Evolutionary conservation across 129 eudicot species (phyloP).

Genomic region (Apium graveolens): DNA sequence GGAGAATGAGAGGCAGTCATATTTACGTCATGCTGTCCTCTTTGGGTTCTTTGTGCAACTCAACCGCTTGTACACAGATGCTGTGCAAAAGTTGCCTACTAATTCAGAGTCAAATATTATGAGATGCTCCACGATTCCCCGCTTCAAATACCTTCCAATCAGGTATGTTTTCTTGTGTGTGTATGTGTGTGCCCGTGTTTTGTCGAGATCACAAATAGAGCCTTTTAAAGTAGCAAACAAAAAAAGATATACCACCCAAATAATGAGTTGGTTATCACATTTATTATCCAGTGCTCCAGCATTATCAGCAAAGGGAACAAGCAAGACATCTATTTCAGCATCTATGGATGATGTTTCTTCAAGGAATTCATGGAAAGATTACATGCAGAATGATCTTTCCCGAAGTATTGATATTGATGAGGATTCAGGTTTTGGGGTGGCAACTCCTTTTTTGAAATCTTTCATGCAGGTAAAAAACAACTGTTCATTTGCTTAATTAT

Average conservation of each 20-base stretch:
- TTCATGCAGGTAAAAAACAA: constrained; percentile 73
- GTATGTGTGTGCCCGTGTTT: not conserved
- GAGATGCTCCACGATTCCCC: constrained; percentile 94
- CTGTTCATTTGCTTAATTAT: constrained; percentile 10
- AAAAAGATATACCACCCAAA: not conserved
- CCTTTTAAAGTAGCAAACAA: not conserved
- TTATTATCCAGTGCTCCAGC: constrained; percentile 70
- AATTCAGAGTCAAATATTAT: constrained; percentile 85
- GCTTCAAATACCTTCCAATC: constrained; percentile 95
- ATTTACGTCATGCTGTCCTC: constrained; percentile 79
- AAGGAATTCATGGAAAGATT: constrained; percentile 71
- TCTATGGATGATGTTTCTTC: constrained; percentile 70
- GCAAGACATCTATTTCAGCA: constrained; percentile 50
- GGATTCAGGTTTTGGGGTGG: constrained; percentile 73
- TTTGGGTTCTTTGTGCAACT: constrained; percentile 98
- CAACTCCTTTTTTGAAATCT: constrained; percentile 82
- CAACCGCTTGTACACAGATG: constrained; percentile 64
- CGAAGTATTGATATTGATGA: constrained; percentile 59
- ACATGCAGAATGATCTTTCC: constrained; percentile 51
- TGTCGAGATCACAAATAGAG: not conserved
- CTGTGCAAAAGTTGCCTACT: constrained; percentile 64
- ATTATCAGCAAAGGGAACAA: constrained; percentile 64
- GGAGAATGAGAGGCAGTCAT: constrained; percentile 94
- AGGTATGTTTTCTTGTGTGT: constrained; percentile 34
- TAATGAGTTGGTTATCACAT: constrained; percentile 10